phyloP scores from a whole-genome alignment of 2,329 filamentous ascomycete species.

The Scolecobasidium constrictum region DNA sequence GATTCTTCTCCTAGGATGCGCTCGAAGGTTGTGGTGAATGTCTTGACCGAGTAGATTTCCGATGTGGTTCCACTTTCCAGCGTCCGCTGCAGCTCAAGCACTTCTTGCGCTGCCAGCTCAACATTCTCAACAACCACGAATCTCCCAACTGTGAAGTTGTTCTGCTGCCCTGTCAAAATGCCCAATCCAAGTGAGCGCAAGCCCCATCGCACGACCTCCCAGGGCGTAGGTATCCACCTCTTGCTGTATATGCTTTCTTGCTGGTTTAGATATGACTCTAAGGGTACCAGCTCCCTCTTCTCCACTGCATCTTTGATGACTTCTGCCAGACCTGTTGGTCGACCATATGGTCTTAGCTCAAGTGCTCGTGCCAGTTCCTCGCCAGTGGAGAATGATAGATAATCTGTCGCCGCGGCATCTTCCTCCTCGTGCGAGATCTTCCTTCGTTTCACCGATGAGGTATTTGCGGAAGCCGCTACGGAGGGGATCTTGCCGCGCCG shows the following conservation, averaged over 20 bases:
- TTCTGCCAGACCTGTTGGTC: constrained; percentile 67
- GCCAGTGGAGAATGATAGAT: constrained; percentile 41
- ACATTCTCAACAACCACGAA: constrained; percentile 55
- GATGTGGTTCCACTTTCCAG: constrained; percentile 23
- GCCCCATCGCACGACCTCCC: constrained; percentile 65
- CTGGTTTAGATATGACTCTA: constrained; percentile 55
- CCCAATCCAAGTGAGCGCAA: constrained; percentile 56
- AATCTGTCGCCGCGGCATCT: constrained; percentile 27
- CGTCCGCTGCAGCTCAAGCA: constrained; percentile 24
- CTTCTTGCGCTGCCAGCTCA: constrained; percentile 25
- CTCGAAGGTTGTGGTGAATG: constrained; percentile 23
- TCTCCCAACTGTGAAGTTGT: constrained; percentile 48
- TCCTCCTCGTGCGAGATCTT: constrained; percentile 3
- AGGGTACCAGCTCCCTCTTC: constrained; percentile 56
- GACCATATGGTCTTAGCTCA: constrained; percentile 66
- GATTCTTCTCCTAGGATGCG: constrained; percentile 16
- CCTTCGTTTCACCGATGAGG: background rate
- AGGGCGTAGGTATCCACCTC: constrained; percentile 55
- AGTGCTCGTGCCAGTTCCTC: constrained; percentile 60
- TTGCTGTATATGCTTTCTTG: constrained; percentile 62
- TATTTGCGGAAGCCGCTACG: constrained; percentile 15
- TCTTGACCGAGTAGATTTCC: constrained; percentile 22
- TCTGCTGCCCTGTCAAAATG: constrained; percentile 24
- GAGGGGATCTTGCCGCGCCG: constrained; percentile 48
- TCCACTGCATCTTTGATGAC: constrained; percentile 69